phyloP scores from a whole-genome alignment of 2,329 filamentous ascomycete genomes.

The Aureobasidium sp. region DNA sequence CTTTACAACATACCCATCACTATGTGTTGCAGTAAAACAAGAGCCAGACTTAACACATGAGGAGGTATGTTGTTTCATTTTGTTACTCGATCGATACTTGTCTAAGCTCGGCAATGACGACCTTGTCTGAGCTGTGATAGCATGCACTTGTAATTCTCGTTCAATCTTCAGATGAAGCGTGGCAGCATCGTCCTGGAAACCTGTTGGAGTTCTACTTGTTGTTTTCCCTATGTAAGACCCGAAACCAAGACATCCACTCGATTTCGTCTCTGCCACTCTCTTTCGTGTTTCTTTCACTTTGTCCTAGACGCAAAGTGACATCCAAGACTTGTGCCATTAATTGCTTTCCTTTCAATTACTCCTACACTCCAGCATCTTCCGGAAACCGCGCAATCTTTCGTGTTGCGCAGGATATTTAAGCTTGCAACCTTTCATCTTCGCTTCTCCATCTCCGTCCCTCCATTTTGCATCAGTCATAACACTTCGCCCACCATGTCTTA shows the following conservation, averaged over 20 bases:
- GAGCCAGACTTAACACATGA: not conserved
- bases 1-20: not conserved
- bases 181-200: not conserved
- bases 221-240: not conserved
- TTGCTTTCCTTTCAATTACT: not conserved
- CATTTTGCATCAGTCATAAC: not conserved
- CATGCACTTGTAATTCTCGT: not conserved
- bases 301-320: not conserved
- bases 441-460: not conserved
- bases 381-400: not conserved
- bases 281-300: not conserved
- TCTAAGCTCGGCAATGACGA: not conserved
- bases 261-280: not conserved
- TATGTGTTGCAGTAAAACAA: not conserved
- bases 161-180: not conserved
- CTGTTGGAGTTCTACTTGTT: not conserved
- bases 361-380: not conserved
- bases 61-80: not conserved
- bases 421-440: not conserved
- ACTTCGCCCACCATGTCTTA: constrained; percentile 19
- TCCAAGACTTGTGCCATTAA: not conserved
- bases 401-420: not conserved
- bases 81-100: not conserved
- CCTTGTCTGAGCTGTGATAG: not conserved
- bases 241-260: not conserved